These are phyloP conservation scores for Yarrowia galli DNA, from an alignment of 1,139 yeast species.

Conservation along the genomic window DNA sequence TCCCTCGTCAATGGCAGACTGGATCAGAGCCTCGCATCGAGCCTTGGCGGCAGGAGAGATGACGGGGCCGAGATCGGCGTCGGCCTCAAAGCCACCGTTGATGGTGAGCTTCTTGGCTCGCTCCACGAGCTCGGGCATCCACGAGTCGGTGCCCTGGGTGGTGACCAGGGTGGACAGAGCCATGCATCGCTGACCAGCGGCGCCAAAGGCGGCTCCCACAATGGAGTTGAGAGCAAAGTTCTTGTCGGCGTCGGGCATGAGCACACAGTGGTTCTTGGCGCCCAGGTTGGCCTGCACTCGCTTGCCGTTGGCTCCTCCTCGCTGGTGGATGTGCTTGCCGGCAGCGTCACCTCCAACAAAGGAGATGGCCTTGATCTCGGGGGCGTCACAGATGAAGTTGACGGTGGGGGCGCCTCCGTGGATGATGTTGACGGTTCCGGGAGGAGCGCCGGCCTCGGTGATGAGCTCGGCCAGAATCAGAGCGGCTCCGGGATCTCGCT, in stretches of 20 bases:
- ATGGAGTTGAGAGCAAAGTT: slow-evolving; percentile 70
- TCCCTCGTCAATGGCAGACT: slow-evolving; percentile 61
- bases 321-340: slow-evolving; percentile 73
- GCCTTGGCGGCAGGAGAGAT: slow-evolving; percentile 65
- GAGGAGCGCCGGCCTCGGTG: slow-evolving; percentile 78
- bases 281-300: slow-evolving; percentile 81
- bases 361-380: slow-evolving; percentile 78
- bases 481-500: slow-evolving; percentile 80
- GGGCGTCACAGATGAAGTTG: slow-evolving; percentile 74
- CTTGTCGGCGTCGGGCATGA: slow-evolving; percentile 76
- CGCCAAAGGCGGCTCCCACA: slow-evolving; percentile 83
- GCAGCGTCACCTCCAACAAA: slow-evolving; percentile 83
- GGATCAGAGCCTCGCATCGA: slow-evolving; percentile 64
- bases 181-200: slow-evolving; percentile 89
- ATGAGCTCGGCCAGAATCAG: slow-evolving; percentile 77
- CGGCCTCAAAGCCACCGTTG: slow-evolving; percentile 70
- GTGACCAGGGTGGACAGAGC: slow-evolving; percentile 78
- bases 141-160: slow-evolving; percentile 64
- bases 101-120: slow-evolving; percentile 67
- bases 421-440: slow-evolving; percentile 75
- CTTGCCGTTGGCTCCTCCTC: slow-evolving; percentile 73
- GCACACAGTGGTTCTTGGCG: slow-evolving; percentile 78
- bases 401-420: slow-evolving; percentile 83
- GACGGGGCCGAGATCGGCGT: slow-evolving; percentile 75
- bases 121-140: slow-evolving; percentile 67